Evolutionary conservation across 768 basidiomycete genomes (phyloP).

Genomic region (Mycena crocata): DNA sequence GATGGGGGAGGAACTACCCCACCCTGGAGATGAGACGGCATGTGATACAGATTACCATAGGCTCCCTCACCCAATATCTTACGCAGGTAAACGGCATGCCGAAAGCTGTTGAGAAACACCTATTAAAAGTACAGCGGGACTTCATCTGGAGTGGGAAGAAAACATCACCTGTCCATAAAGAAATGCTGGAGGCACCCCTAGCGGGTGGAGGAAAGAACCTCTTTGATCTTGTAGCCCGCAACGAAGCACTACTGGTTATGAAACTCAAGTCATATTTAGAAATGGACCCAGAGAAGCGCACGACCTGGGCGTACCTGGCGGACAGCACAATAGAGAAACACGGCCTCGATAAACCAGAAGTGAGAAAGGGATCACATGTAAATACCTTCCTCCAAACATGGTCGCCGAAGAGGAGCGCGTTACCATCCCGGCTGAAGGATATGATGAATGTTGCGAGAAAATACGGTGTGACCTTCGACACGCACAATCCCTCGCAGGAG

Average conservation of each 20-base stretch:
- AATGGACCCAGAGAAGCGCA: conserved; percentile 22
- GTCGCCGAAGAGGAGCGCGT: background rate
- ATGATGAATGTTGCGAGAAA: background rate
- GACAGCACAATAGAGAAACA: conserved; percentile 36
- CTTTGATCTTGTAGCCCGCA: conserved; percentile 39
- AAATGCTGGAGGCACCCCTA: conserved; percentile 31
- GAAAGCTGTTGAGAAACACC: conserved; percentile 28
- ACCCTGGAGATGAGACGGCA: conserved; percentile 41
- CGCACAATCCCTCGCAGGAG: background rate
- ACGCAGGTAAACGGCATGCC: conserved; percentile 53
- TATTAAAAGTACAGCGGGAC: conserved; percentile 34
- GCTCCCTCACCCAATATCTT: conserved; percentile 49
- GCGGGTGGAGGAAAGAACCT: conserved; percentile 39
- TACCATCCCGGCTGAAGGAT: background rate
- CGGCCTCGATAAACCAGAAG: too few relatives aligned
- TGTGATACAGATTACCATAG: conserved; percentile 42
- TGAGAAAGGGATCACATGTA: too few relatives aligned
- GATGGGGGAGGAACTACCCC: conserved; percentile 43
- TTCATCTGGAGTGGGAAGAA: conserved; percentile 43
- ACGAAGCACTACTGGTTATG: conserved; percentile 41
- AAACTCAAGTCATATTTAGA: conserved; percentile 41
- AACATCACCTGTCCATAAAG: conserved; percentile 28
- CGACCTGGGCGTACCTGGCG: conserved; percentile 44
- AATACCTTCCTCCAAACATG: background rate
- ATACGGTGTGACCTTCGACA: background rate